A percentile compares a stretch with the other conserved stretches of the same genome.
Conservation (phyloP, 2,329 filamentous ascomycete genomes). For the Diplocarpon rosae region DNA sequence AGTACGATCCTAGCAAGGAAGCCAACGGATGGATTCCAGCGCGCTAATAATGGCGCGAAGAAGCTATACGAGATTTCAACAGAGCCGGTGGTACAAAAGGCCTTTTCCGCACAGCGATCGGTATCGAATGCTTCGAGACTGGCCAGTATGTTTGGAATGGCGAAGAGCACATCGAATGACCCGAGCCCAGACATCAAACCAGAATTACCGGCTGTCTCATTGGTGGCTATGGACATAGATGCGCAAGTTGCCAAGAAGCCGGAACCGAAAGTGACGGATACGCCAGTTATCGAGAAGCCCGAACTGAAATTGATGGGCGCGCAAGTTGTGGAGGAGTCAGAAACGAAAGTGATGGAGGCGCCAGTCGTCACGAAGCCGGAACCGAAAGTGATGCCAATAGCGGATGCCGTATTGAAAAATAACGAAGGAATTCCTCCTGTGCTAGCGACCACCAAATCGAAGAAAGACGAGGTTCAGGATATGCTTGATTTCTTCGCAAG, state of each 20-base stretch:
- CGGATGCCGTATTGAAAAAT: background rate
- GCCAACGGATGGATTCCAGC: constrained; percentile 1
- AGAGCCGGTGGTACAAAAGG: background rate
- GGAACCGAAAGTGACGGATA: background rate
- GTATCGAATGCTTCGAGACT: constrained; percentile 3
- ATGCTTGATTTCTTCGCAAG: constrained; percentile 6
- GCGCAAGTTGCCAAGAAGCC: background rate
- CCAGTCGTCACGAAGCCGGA: background rate
- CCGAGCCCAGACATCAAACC: background rate
- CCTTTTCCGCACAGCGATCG: background rate
- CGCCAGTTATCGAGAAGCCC: background rate
- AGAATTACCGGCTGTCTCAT: background rate
- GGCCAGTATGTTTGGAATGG: constrained; percentile 4
- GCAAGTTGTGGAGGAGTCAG: background rate
- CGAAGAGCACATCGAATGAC: background rate
- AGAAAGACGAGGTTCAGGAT: constrained; percentile 1
- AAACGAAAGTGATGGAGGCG: background rate
- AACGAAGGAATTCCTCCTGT: background rate
- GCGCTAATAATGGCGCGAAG: background rate
- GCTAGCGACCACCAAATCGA: background rate
- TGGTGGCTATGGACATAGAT: background rate
- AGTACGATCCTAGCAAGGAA: background rate
- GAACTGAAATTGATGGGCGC: background rate
- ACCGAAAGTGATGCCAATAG: background rate
- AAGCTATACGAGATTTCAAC: constrained; percentile 6